These are phyloP conservation scores for Symbiodinium natans DNA, from an alignment of 73 alveolate species.

Conservation along the genomic window DNA sequence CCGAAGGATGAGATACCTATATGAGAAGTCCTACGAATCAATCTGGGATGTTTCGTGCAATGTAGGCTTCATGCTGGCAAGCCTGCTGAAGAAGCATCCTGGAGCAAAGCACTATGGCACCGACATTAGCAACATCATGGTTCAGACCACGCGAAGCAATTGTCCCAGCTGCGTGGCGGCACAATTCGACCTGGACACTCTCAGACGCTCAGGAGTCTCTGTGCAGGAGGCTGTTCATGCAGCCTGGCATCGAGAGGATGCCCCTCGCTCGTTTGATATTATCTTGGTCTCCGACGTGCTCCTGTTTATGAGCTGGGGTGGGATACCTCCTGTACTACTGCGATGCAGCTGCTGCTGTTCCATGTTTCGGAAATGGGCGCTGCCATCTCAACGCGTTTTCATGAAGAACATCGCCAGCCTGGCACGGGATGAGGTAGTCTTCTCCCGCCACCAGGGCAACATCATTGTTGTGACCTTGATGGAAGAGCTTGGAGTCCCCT, in stretches of 20 bases:
- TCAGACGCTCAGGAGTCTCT: background rate
- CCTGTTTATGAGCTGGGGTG: slow-evolving; percentile 8
- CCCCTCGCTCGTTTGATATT: background rate
- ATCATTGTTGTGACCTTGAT: background rate
- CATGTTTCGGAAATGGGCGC: background rate
- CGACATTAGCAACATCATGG: slow-evolving; percentile 20
- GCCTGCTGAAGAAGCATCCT: background rate
- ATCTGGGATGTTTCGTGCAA: slow-evolving; percentile 26
- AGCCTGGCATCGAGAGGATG: slow-evolving; percentile 10
- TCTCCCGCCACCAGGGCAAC: slow-evolving; percentile 4
- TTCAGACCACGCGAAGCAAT: background rate
- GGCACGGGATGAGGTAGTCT: slow-evolving; percentile 4
- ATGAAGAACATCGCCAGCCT: background rate
- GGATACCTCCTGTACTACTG: background rate
- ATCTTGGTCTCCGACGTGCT: slow-evolving; percentile 13
- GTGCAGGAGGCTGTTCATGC: background rate
- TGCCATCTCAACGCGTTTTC: background rate
- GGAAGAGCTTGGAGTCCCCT: background rate
- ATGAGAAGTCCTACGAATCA: background rate
- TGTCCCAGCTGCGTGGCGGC: background rate
- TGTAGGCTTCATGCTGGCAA: background rate
- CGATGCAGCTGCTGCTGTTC: background rate
- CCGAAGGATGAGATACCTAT: background rate
- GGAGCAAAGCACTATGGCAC: slow-evolving; percentile 3
- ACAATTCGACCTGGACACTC: background rate